These are phyloP conservation scores for Cladosporium sp. DNA, from an alignment of 2,329 filamentous ascomycete genomes.

Conservation along the genomic window DNA sequence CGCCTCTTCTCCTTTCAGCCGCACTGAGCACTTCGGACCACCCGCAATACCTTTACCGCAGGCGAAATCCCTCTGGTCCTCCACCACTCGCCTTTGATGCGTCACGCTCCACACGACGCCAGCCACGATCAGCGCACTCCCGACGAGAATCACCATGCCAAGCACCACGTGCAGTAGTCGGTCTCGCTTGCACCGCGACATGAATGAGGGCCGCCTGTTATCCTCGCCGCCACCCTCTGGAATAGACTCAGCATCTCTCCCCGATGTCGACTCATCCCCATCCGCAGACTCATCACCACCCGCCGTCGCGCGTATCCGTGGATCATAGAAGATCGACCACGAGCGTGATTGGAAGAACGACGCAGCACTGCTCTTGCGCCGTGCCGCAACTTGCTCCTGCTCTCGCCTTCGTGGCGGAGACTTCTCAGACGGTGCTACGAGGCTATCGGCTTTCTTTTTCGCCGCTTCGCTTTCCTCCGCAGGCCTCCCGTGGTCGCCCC, in stretches of 20 bases:
- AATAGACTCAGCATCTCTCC: background rate
- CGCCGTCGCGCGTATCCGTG: background rate
- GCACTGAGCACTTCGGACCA: slow-evolving; percentile 3
- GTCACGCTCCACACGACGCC: slow-evolving; percentile 8
- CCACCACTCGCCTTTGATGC: slow-evolving; percentile 1
- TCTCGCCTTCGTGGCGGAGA: background rate
- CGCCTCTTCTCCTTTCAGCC: slow-evolving; percentile 2
- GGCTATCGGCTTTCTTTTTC: background rate
- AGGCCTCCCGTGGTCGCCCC: background rate
- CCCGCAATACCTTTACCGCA: slow-evolving; percentile 7
- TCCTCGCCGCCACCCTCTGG: background rate
- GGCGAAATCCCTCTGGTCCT: slow-evolving; percentile 2
- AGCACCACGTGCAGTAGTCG: background rate
- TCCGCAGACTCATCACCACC: background rate
- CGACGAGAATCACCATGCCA: slow-evolving; percentile 1
- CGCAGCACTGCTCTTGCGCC: background rate
- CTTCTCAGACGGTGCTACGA: background rate
- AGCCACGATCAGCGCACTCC: slow-evolving; percentile 1
- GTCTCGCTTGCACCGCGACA: background rate
- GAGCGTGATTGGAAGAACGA: background rate
- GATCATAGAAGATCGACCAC: slow-evolving; percentile 4
- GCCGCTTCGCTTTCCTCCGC: background rate
- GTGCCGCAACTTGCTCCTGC: background rate
- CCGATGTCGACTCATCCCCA: background rate
- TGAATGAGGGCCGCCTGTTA: background rate